These are phyloP conservation scores for Climacium dendroides DNA, from an alignment of 225 moss, liverwort and hornwort genomes.

Conservation along the genomic window DNA sequence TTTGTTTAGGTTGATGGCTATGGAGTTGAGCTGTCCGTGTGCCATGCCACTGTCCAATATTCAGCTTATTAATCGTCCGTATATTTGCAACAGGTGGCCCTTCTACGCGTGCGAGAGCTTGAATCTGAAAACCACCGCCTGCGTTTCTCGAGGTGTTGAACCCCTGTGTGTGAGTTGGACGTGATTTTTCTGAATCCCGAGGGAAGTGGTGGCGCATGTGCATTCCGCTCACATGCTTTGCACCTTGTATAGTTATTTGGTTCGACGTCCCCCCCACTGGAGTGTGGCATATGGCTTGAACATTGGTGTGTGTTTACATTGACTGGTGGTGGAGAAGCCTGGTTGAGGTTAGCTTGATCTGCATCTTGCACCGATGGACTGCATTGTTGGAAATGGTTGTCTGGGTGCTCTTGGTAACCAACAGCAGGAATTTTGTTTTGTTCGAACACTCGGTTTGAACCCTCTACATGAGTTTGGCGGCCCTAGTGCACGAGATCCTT, in stretches of 20 bases:
- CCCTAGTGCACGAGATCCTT: not conserved
- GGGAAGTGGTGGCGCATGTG: not conserved
- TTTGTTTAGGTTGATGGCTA: not conserved
- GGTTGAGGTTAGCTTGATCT: not conserved
- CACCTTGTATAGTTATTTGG: conserved; percentile 3
- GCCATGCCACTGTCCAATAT: not conserved
- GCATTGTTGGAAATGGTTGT: not conserved
- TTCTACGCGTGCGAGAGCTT: conserved; percentile 29
- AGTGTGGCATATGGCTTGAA: not conserved
- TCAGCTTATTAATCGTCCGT: not conserved
- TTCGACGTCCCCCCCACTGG: not conserved
- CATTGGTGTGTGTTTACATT: not conserved
- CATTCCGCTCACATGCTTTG: not conserved
- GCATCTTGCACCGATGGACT: not conserved
- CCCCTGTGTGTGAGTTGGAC: not conserved
- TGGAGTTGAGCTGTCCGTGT: not conserved
- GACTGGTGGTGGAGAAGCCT: not conserved
- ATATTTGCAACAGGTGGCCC: conserved; percentile 12
- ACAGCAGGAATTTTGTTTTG: conserved; percentile 7
- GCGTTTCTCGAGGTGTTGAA: conserved; percentile 24
- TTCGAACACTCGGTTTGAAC: not conserved
- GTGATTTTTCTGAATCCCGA: not conserved
- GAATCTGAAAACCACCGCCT: conserved; percentile 42
- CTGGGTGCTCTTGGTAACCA: not conserved
- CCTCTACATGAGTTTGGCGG: not conserved